Evolutionary conservation across 345 rosid genomes (phyloP), one percentile per base, ranked within the genome.

Genomic region (Litchi chinensis): DNA sequence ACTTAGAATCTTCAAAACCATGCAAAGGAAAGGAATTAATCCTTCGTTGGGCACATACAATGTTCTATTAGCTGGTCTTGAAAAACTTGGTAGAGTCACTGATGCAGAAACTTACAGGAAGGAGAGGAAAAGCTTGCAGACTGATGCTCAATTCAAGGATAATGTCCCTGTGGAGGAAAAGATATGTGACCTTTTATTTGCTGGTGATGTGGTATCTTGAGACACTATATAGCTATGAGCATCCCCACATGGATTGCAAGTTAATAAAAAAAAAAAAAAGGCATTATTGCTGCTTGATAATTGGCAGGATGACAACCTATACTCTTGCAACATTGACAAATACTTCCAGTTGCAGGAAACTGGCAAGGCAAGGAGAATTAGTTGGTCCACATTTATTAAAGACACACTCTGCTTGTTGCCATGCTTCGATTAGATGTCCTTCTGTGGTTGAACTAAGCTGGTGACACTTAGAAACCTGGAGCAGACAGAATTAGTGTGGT

Each of bases 101-200:
- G 91, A 92, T 82, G 82, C 83, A 52, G 91, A 80, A 75, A 80
- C 44, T 2, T 86, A 75, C 70, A 87, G 83, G 80, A 95, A 87
- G 86, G 98, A 90, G 83, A 95, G 83, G 89, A 91, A 85, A 78
- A 80, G 72, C 57, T 78, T 88, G 79, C 72, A 73, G 79, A 83
- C 48, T 22, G 72, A 77, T 82, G 73, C 78, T 72, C 78, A 79
- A 81, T 44, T 76, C 62, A 66, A 63, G 76, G 89, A 83, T 69
- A 66, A 81, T 41, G 78, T 83, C 43, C 50, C 84, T 8, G 18
- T 69, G 37, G 88, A 87, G 64, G 90, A 90, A 76, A 89, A 79
- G 76, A 85, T 95, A n/a, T 93, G 98, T 80, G 92, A 95, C 77
- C 88, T 92, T 74, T 86, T 94, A 26, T 94, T 87, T 87, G 90